Evolutionary conservation across 2,329 filamentous ascomycete genomes (phyloP).

Genomic region (Fusarium metavorans): DNA sequence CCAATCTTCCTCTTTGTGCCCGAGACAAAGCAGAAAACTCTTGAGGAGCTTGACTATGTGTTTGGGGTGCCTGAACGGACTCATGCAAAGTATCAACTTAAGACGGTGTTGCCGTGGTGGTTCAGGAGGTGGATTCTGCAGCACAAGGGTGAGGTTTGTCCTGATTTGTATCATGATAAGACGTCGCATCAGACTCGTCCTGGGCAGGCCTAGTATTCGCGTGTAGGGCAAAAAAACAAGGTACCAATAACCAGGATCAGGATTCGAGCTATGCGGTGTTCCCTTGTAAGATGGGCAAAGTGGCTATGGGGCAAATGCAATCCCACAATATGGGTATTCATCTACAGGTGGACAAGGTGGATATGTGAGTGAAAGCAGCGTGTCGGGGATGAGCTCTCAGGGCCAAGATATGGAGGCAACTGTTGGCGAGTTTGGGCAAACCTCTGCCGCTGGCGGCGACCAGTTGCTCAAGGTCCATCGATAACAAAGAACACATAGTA

Average conservation of each 20-base stretch:
- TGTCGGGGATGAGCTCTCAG: too few species aligned
- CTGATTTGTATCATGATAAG: conserved; percentile 20
- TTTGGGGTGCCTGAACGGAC: conserved; percentile 56
- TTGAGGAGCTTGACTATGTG: conserved; percentile 64
- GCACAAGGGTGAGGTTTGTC: conserved; percentile 9
- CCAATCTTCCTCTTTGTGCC: conserved; percentile 64
- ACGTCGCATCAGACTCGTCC: background rate
- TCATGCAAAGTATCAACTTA: conserved; percentile 55
- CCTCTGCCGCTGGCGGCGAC: too few species aligned
- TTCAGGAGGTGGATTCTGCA: conserved; percentile 45
- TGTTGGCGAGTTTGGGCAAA: too few species aligned
- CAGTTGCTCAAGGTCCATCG: too few species aligned
- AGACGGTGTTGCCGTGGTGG: conserved; percentile 53
- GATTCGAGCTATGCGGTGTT: too few species aligned
- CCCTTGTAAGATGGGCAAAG: too few species aligned
- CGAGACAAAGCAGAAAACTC: conserved; percentile 63
- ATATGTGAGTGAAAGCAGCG: too few species aligned
- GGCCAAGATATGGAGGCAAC: too few species aligned
- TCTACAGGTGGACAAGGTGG: too few species aligned
- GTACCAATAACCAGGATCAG: background rate
- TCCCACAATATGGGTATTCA: too few species aligned
- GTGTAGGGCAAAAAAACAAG: background rate
- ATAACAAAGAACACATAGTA: too few species aligned
- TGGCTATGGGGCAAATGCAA: too few species aligned
- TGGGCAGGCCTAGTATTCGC: background rate